Conservation (phyloP, 805 yeast genomes). For the Wickerhamomyces pijperi region DNA sequence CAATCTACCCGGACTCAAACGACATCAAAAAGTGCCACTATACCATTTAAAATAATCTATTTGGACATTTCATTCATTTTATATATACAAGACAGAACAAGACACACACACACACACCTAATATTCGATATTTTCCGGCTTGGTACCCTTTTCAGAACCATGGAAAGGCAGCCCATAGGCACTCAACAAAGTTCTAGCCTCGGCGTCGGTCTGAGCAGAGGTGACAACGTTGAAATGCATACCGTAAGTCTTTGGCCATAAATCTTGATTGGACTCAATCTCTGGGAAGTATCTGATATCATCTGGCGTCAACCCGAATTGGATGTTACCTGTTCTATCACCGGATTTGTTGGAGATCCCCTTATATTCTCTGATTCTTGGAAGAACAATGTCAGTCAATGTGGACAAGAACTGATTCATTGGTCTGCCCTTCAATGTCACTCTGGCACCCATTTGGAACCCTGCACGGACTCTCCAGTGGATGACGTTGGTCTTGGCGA, state of each 20-base stretch:
- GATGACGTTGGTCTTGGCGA: constrained; percentile 69
- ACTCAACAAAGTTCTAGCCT: constrained; percentile 77
- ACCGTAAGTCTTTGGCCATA: constrained; percentile 82
- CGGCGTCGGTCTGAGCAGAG: constrained; percentile 79
- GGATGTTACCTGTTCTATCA: constrained; percentile 74
- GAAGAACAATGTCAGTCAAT: constrained; percentile 83
- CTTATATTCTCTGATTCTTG: constrained; percentile 78
- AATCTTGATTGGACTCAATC: constrained; percentile 78
- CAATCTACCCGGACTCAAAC: too few relatives aligned
- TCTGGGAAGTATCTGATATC: constrained; percentile 85
- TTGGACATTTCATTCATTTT: too few relatives aligned
- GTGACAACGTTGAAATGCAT: constrained; percentile 80
- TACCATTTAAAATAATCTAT: too few relatives aligned
- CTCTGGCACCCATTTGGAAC: constrained; percentile 84
- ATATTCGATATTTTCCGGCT: constrained; percentile 16
- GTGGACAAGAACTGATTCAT: constrained; percentile 82
- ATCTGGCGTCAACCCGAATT: constrained; percentile 72
- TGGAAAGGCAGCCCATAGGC: constrained; percentile 74
- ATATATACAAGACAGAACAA: too few relatives aligned
- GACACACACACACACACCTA: constrained; percentile 3
- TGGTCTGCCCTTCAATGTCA: constrained; percentile 63
- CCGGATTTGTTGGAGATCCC: constrained; percentile 75
- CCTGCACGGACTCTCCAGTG: constrained; percentile 84
- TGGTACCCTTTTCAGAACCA: constrained; percentile 32
- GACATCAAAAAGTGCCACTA: too few relatives aligned